Evolutionary conservation across 176 grass and related monocot genomes (phyloP), one percentile per base, ranked within the genome.

Genomic region (Zoysia pacifica): DNA sequence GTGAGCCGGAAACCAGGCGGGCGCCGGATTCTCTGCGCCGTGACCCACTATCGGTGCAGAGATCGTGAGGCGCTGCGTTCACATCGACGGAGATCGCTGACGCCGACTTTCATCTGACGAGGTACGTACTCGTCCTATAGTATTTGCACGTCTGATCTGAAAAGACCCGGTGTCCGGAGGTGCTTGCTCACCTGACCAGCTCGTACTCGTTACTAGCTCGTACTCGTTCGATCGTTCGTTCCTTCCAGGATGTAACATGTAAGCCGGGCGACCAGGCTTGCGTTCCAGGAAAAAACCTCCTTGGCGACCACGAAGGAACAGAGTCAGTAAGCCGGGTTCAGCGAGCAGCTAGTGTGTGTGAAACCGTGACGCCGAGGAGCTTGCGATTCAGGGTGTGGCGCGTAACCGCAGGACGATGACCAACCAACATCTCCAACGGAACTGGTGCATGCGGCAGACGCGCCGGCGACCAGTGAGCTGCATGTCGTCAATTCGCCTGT

Each of bases 21-120:
- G 36, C 37, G 69, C 82, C 87, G 82, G 87, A 81, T 85, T 72
- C 77, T 71, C 87, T 77, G 82, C 45, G 76, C 62, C 55, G 42
- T 37, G 53, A n/a, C 49, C 55, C 71, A 36, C 38, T 5, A 14
- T 14, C 42, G 2, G 16, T 10, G 4, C 77, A 56, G 3, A 28
- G 28, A 28, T 28, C 52, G 76, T 70, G 72, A 81, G 78, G 67
- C 81, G 87, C 77, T 72, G 67, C 72, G 59, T 81, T 37, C 45
- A 77, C 77, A 83, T 77, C 72, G 44, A 65, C 11, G 6, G 2
- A 8, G 12, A 61, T 35, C 11, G 45, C 48, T 82, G 76, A 79
- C 64, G 50, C 20, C 7, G 61, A 74, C 61, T 60, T 54, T 19
- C 80, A 82, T 65, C 49, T 69, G 84, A 64, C 48, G 65, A 18